These are phyloP conservation scores for Aulographum hederae DNA, from an alignment of 2,329 filamentous ascomycete genomes.

Conservation along the genomic window DNA sequence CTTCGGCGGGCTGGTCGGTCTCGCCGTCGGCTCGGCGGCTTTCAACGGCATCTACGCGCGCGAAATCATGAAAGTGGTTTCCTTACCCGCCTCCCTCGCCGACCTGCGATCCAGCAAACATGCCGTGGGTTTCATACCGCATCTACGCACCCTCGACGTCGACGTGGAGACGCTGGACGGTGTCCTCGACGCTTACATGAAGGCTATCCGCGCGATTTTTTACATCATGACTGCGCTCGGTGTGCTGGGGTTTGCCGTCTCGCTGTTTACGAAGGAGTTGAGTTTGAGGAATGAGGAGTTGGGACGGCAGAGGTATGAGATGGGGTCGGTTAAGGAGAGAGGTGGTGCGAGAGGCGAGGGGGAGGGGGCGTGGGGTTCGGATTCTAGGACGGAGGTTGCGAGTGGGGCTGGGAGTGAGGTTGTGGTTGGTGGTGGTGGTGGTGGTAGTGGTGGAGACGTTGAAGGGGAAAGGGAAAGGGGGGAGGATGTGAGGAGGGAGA, in stretches of 20 bases:
- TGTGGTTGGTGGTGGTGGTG: too few relatives aligned
- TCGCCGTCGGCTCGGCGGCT: neutral
- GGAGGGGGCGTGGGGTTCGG: too few relatives aligned
- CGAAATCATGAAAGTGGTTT: neutral
- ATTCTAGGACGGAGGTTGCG: too few relatives aligned
- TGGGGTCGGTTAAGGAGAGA: too few relatives aligned
- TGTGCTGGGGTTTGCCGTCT: neutral
- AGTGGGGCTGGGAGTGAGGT: too few relatives aligned
- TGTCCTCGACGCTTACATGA: neutral
- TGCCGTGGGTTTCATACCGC: neutral
- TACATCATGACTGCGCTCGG: neutral
- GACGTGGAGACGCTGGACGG: neutral
- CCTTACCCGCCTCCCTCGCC: neutral
- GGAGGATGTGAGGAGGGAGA: too few relatives aligned
- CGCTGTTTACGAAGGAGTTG: neutral
- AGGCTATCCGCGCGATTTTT: neutral
- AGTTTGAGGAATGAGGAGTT: neutral
- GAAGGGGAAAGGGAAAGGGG: too few relatives aligned
- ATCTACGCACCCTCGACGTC: neutral
- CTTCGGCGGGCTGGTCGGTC: conserved; percentile 1
- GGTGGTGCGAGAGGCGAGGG: too few relatives aligned
- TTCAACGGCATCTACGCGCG: neutral
- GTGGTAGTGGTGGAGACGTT: too few relatives aligned
- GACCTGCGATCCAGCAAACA: neutral
- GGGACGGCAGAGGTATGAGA: neutral